Evolutionary conservation across 1,284 basidiomycete species (phyloP).

Genomic region (Spongiforma sp.): DNA sequence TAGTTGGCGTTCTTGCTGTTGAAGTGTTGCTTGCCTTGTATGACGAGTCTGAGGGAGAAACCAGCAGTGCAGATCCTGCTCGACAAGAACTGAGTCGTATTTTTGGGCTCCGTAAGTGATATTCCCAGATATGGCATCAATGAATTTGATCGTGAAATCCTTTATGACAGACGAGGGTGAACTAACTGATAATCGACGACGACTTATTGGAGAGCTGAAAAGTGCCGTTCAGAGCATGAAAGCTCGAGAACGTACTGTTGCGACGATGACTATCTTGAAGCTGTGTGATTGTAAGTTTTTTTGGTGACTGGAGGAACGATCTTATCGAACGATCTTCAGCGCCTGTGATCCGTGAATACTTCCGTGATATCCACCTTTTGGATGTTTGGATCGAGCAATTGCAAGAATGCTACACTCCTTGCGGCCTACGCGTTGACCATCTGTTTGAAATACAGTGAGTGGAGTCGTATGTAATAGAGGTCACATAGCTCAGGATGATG

Average conservation of each 20-base stretch:
- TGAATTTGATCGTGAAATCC: background rate
- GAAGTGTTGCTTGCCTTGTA: background rate
- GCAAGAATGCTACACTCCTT: constrained; percentile 2
- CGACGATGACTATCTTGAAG: constrained; percentile 13
- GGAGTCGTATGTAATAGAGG: background rate
- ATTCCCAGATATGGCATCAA: background rate
- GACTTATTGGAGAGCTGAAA: constrained; percentile 18
- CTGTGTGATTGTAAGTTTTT: constrained; percentile 12
- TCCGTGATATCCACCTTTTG: background rate
- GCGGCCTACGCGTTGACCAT: constrained; percentile 14
- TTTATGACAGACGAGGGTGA: constrained; percentile 5
- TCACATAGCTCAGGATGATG: background rate
- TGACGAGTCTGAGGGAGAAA: background rate
- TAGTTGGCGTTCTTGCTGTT: background rate
- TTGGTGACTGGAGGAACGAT: background rate
- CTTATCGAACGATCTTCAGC: background rate
- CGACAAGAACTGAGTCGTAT: too few species aligned
- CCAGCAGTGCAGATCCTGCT: background rate
- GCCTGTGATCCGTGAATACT: background rate
- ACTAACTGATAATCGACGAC: constrained; percentile 4
- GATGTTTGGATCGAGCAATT: background rate
- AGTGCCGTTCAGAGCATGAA: constrained; percentile 1
- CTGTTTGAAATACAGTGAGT: constrained; percentile 11
- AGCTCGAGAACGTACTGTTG: constrained; percentile 20
- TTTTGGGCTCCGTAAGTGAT: background rate